phyloP scores from a whole-genome alignment of 352 stramenopile genomes.

The Globisporangium recalcitrans region DNA sequence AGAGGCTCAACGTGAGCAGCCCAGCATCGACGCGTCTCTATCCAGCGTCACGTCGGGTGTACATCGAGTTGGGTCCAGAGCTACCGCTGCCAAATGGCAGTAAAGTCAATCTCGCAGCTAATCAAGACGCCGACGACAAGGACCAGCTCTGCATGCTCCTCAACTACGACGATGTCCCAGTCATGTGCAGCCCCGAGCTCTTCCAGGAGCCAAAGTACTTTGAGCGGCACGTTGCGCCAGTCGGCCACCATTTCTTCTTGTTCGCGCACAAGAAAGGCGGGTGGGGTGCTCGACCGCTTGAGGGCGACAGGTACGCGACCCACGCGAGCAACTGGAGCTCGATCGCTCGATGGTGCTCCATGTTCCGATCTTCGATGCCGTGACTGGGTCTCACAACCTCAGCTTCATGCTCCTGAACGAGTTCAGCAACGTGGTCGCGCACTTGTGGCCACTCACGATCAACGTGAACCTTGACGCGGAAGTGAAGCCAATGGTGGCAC shows the following conservation, averaged over 20 bases:
- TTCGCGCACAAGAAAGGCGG: slow-evolving; percentile 19
- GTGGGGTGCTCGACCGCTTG: neutral
- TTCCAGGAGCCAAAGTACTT: slow-evolving; percentile 38
- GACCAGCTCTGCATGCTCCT: slow-evolving; percentile 39
- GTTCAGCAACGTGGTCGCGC: slow-evolving; percentile 36
- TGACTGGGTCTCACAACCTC: slow-evolving; percentile 23
- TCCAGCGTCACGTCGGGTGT: slow-evolving; percentile 31
- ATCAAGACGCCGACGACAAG: neutral
- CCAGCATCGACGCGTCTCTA: slow-evolving; percentile 26
- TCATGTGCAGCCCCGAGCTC: slow-evolving; percentile 23
- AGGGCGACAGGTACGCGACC: neutral
- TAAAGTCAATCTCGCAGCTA: neutral
- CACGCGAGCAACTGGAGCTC: slow-evolving; percentile 8
- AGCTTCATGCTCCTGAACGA: slow-evolving; percentile 40
- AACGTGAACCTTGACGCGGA: slow-evolving; percentile 2
- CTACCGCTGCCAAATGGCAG: slow-evolving; percentile 17
- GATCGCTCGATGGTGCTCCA: slow-evolving; percentile 27
- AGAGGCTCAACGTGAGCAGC: slow-evolving; percentile 24
- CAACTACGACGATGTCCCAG: slow-evolving; percentile 19
- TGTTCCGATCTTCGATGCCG: slow-evolving; percentile 29
- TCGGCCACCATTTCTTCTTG: slow-evolving; percentile 41
- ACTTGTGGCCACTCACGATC: slow-evolving; percentile 20
- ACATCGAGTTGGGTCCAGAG: slow-evolving; percentile 30
- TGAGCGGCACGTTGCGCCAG: slow-evolving; percentile 4
- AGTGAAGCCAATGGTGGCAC: neutral